Evolutionary conservation across 768 basidiomycete genomes (phyloP).

Genomic region (Auricularia sp.): DNA sequence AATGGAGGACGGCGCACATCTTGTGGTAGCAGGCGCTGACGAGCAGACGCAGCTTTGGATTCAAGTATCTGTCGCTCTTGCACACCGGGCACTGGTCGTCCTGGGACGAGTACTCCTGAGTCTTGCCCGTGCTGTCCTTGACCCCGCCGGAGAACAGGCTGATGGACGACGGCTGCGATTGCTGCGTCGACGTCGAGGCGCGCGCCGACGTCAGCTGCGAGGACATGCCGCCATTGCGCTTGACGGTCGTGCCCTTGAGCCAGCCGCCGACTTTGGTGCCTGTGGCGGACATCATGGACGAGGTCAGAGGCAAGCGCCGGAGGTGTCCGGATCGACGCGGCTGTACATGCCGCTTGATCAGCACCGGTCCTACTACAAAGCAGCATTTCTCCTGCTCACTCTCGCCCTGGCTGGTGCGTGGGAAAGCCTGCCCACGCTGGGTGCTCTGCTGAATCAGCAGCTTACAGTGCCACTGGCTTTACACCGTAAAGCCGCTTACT

Average conservation of each 20-base stretch:
- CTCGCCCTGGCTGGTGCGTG: too few relatives aligned
- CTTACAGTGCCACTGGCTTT: too few relatives aligned
- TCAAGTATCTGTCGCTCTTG: slow-evolving; percentile 91
- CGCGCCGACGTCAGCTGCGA: background rate
- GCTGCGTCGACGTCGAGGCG: background rate
- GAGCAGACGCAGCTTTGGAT: slow-evolving; percentile 85
- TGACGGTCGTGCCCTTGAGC: slow-evolving; percentile 67
- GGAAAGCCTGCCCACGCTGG: too few relatives aligned
- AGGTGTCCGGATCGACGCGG: too few relatives aligned
- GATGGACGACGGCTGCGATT: background rate
- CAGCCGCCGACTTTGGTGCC: slow-evolving; percentile 34
- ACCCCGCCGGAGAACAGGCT: slow-evolving; percentile 44
- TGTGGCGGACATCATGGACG: too few relatives aligned
- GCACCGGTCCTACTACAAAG: too few relatives aligned
- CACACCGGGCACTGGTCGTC: slow-evolving; percentile 96
- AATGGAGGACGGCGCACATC: slow-evolving; percentile 47
- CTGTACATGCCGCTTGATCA: too few relatives aligned
- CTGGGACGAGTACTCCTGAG: slow-evolving; percentile 71
- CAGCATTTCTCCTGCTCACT: too few relatives aligned
- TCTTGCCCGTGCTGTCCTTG: slow-evolving; percentile 77
- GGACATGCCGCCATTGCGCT: slow-evolving; percentile 30
- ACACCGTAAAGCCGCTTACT: too few relatives aligned
- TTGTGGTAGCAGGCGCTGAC: slow-evolving; percentile 98
- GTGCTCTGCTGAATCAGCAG: too few relatives aligned
- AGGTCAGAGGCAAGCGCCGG: too few relatives aligned